Conservation (phyloP, 2,329 filamentous ascomycete genomes). For the Hypoxylon sp. region DNA sequence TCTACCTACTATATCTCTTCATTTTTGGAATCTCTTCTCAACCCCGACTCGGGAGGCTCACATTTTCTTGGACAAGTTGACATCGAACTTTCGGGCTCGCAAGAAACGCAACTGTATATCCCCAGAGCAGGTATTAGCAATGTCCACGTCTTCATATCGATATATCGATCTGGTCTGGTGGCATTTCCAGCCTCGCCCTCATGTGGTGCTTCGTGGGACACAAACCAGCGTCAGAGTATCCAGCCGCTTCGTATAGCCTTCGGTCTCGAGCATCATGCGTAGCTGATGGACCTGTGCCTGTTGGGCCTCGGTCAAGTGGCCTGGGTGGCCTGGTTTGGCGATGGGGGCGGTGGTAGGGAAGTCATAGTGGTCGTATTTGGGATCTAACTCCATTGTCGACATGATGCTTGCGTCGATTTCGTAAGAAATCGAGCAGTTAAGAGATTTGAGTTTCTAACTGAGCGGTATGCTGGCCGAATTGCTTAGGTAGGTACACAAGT, state of each 20-base stretch:
- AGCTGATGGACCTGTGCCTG: conserved; percentile 91
- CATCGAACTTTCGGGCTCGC: conserved; percentile 94
- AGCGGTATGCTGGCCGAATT: conserved; percentile 11
- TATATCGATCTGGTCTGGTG: neutral
- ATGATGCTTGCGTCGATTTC: conserved; percentile 39
- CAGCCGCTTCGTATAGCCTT: conserved; percentile 84
- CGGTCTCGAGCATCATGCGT: conserved; percentile 84
- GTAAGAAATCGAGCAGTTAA: conserved; percentile 32
- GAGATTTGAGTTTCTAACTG: conserved; percentile 9
- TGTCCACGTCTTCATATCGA: neutral
- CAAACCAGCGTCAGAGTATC: conserved; percentile 92
- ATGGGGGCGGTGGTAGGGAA: conserved; percentile 84
- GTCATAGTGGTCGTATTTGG: conserved; percentile 97
- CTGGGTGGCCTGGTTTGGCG: conserved; percentile 82
- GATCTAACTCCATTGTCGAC: conserved; percentile 72
- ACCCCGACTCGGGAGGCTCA: conserved; percentile 61
- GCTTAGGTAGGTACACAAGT: conserved; percentile 18
- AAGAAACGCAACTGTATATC: conserved; percentile 81
- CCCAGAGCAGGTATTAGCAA: conserved; percentile 33
- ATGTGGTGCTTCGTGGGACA: conserved; percentile 10
- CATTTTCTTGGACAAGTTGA: conserved; percentile 87
- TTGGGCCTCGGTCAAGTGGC: conserved; percentile 86
- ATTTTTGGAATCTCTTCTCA: conserved; percentile 5
- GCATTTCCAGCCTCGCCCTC: neutral
- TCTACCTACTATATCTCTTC: neutral